phyloP scores from a whole-genome alignment of 495 filamentous ascomycete species.

The Friedmanniomyces endolithicus region DNA sequence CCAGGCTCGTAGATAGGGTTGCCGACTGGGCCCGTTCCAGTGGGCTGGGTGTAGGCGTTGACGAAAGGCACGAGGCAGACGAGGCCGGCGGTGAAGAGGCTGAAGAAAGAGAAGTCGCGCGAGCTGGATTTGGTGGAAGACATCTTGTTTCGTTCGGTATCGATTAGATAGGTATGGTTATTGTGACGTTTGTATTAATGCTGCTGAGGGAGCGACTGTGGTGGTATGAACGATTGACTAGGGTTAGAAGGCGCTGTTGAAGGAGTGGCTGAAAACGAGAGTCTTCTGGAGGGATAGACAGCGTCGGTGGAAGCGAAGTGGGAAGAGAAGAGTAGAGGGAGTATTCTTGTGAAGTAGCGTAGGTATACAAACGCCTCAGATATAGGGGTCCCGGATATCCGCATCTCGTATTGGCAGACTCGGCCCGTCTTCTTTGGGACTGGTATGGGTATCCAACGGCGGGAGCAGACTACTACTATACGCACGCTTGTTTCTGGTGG shows the following conservation, averaged over 20 bases:
- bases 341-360: neutral
- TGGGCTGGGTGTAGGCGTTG: slow-evolving; percentile 42
- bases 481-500: neutral
- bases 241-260: neutral
- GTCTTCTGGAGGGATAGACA: slow-evolving; percentile 2
- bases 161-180: neutral
- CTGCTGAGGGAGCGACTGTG: neutral
- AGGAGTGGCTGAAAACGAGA: slow-evolving; percentile 11
- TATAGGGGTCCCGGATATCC: neutral
- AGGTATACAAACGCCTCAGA: neutral
- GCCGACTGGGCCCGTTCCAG: slow-evolving; percentile 35
- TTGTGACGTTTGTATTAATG: neutral
- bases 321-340: neutral
- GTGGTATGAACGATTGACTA: slow-evolving; percentile 4
- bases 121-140: neutral
- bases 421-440: neutral
- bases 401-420: neutral
- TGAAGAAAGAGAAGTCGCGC: slow-evolving; percentile 12
- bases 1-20: slow-evolving; percentile 46
- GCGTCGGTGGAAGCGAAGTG: neutral
- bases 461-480: neutral
- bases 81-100: slow-evolving; percentile 17
- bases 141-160: slow-evolving; percentile 1
- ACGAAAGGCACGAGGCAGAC: slow-evolving; percentile 28
- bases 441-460: neutral